A percentile compares a stretch with the other conserved stretches of the same genome.
Evolutionary conservation across 805 yeast species (phyloP).

Genomic region (Cyberlindnera xylosilytica): DNA sequence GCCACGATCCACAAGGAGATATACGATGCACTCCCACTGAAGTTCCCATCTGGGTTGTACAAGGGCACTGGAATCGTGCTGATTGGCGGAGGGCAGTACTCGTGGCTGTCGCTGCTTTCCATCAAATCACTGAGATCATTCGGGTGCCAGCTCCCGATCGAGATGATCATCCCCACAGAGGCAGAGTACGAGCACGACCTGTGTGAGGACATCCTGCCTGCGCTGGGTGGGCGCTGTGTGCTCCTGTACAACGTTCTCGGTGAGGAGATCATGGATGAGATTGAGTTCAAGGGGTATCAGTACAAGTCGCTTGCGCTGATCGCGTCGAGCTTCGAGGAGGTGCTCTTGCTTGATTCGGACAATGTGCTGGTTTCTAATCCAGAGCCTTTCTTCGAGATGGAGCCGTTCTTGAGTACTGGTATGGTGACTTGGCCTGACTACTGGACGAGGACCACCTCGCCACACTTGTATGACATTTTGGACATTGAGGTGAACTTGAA

Average conservation of each 20-base stretch:
- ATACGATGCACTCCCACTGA: slow-evolving; percentile 44
- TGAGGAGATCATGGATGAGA: slow-evolving; percentile 42
- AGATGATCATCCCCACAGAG: slow-evolving; percentile 61
- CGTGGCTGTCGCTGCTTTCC: slow-evolving; percentile 50
- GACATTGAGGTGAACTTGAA: slow-evolving; percentile 31
- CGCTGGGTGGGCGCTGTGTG: slow-evolving; percentile 60
- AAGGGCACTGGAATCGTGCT: slow-evolving; percentile 23
- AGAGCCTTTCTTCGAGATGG: slow-evolving; percentile 40
- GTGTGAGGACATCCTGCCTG: slow-evolving; percentile 59
- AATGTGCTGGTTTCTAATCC: slow-evolving; percentile 51
- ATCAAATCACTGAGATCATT: slow-evolving; percentile 46
- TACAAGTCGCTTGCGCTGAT: slow-evolving; percentile 69
- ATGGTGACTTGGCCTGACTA: slow-evolving; percentile 74
- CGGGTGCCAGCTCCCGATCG: slow-evolving; percentile 63
- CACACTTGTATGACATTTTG: slow-evolving; percentile 55
- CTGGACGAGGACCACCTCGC: slow-evolving; percentile 69
- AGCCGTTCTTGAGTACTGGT: slow-evolving; percentile 47
- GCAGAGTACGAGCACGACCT: slow-evolving; percentile 67
- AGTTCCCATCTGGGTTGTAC: slow-evolving; percentile 17
- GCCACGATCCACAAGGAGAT: slow-evolving; percentile 43
- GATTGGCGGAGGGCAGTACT: slow-evolving; percentile 53
- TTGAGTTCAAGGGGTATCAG: slow-evolving; percentile 61
- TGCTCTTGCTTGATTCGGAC: slow-evolving; percentile 75
- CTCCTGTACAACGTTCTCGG: slow-evolving; percentile 62
- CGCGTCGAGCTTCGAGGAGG: slow-evolving; percentile 73